Evolutionary conservation across 2,329 filamentous ascomycete species (phyloP), one percentile per base, ranked within the genome.

Genomic region (Ceratocystis destructans): DNA sequence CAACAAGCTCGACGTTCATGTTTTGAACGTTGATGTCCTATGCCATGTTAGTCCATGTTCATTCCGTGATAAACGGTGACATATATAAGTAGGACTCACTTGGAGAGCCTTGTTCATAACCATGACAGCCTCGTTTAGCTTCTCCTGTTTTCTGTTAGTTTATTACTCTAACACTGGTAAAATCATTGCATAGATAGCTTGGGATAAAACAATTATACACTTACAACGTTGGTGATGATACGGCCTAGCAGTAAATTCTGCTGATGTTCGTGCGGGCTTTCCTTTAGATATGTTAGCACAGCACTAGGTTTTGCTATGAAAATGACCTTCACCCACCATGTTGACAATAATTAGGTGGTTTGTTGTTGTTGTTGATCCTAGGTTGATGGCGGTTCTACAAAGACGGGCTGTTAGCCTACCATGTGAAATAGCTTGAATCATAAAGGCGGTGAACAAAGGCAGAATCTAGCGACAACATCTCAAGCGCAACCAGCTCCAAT

Each of bases 21-120:
- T 97, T 99, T 73, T 96, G 89, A 66, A 96, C 87, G 73, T 97
- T 97, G 81, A 97, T 96, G 71, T 97, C 93, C 89, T 96, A 15
- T 1, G 48, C 22, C 5, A 64, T 8, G 53, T 59, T n/a, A 59
- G 53, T 37, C 2, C 2, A 20, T 25, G 22, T 33, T 37, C 15
- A 2, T 6, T 8, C 12, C 5, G 12, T 15, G 12, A 59, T 59
- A 25, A 4, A 10, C 6, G 28, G 28, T 3, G 25, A 6, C 7
- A 17, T 37, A 20, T 33, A 37, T 33, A 25, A 50, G n/a, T 50
- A 10, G 17, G 3, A 65, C 67, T 15, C 63, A 92, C 90, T 77
- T 96, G 89, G 1, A 99, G 85, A 62, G 85, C 89, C 76, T 90
- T 96, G 77, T 97, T 99, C 82, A 97, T 84, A 64, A 93, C 86